Evolutionary conservation across 305 asterid genomes (phyloP), one percentile per base, ranked within the genome.

Genomic region (Fraxinus velutina): DNA sequence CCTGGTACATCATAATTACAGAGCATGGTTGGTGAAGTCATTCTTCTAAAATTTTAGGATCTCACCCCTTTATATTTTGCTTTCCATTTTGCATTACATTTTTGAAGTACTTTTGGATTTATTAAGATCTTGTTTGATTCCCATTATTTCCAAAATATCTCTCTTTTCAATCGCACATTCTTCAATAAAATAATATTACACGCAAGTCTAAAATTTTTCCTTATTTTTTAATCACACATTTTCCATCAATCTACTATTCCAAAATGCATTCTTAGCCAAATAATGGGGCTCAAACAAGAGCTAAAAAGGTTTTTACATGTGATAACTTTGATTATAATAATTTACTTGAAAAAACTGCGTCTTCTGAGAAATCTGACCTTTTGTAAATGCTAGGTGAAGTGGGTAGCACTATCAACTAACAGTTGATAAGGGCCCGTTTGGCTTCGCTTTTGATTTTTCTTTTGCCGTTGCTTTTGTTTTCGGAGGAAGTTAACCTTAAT

Each of bases 51-150:
- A 33, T 44, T 10, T 44, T 30, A 37, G 74, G 64, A 74, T 34
- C 57, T 52, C 27, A 15, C 50, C 15, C 3, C 78, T 68, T 81
- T 33, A 42, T 75, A 47, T 75, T 50, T 13, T 4, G 42, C 29
- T 70, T 37, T 42, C 62, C 21, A 17, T 10, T 21, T 8, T 37
- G 17, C 32, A 78, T 55, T 74, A 6, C 55, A 71, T 82, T 37
- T 81, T 2, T 82, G 73, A 15, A 62, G 42, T 66, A 50, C 39
- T 79, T 19, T 24, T 50, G 24, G 73, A 79, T 75, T 75, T 79
- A 32, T 36, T 36, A 34, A 34, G 39, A 7, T 34, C 7, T 34
- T 34, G 39, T 34, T 34, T 34, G 39, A 34, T 34, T 34, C 8
- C 6, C 8, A 34, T 34, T 34, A 34, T 34, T 34, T 34, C 39